Conservation (phyloP, 768 basidiomycete species). For the Boletus rubroflammeus region DNA sequence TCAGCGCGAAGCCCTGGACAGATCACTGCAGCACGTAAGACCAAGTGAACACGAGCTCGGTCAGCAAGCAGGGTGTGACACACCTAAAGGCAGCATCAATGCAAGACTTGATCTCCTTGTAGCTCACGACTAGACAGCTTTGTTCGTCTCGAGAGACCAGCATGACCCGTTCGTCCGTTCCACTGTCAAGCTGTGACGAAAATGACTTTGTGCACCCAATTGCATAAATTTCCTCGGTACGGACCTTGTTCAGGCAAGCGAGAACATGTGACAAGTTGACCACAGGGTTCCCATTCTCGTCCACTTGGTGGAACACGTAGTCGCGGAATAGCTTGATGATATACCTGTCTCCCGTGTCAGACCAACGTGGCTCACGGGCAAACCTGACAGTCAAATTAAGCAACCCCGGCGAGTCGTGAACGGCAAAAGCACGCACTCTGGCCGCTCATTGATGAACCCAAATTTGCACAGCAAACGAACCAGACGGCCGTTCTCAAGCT, state of each 20-base stretch:
- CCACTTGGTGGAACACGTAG: conserved; percentile 97
- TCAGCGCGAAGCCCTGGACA: conserved; percentile 32
- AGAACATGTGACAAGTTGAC: conserved; percentile 90
- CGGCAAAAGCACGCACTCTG: conserved; percentile 65
- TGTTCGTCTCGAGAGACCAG: conserved; percentile 93
- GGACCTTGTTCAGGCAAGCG: conserved; percentile 88
- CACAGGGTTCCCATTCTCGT: conserved; percentile 84
- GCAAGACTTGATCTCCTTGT: conserved; percentile 86
- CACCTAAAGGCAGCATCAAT: conserved; percentile 82
- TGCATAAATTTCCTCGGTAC: conserved; percentile 14
- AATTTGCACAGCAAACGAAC: conserved; percentile 90
- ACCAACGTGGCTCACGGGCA: conserved; percentile 94
- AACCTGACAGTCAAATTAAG: conserved; percentile 54
- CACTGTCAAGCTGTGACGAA: conserved; percentile 73
- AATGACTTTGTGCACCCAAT: not conserved
- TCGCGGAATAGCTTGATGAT: conserved; percentile 98
- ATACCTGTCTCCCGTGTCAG: conserved; percentile 96
- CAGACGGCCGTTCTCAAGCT: conserved; percentile 91
- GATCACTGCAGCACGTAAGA: conserved; percentile 39
- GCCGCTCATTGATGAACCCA: conserved; percentile 98
- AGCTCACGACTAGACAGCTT: conserved; percentile 90
- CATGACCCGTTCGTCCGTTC: conserved; percentile 93
- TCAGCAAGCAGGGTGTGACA: conserved; percentile 18
- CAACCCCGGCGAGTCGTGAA: not conserved
- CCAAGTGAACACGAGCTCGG: not conserved